Evolutionary conservation across 2,329 filamentous ascomycete genomes (phyloP).

Genomic region (Colletotrichum plurivorum): DNA sequence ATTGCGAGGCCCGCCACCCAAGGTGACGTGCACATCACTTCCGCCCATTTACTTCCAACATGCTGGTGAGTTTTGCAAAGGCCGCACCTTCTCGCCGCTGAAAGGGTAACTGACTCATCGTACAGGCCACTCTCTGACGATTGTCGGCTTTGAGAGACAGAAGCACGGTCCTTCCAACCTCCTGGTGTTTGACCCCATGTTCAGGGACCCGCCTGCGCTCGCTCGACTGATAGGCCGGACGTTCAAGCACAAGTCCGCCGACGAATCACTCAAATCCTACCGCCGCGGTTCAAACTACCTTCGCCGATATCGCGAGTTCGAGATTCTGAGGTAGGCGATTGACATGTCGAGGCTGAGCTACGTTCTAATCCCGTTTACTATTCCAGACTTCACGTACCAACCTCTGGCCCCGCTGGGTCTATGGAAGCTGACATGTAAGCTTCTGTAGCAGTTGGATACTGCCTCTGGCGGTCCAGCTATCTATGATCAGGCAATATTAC

Average conservation of each 20-base stretch:
- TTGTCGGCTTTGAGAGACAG: conserved; percentile 85
- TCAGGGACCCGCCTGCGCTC: conserved; percentile 77
- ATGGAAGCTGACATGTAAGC: too few relatives aligned
- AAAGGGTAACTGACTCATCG: background rate
- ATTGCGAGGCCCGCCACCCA: conserved; percentile 64
- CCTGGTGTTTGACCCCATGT: conserved; percentile 91
- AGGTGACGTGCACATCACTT: conserved; percentile 78
- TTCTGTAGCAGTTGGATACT: too few relatives aligned
- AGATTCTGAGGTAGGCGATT: conserved; percentile 67
- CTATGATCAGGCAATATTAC: background rate
- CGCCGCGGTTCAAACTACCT: conserved; percentile 79
- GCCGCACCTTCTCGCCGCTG: background rate
- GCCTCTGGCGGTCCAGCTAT: background rate
- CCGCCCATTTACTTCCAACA: conserved; percentile 94
- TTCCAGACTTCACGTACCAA: conserved; percentile 17
- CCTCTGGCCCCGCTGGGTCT: too few relatives aligned
- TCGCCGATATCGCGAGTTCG: conserved; percentile 81
- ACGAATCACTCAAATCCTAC: conserved; percentile 77
- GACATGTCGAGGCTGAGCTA: background rate
- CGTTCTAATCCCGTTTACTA: too few relatives aligned
- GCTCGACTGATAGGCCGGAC: conserved; percentile 68
- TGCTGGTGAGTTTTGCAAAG: conserved; percentile 64
- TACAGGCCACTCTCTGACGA: conserved; percentile 87
- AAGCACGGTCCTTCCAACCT: conserved; percentile 76
- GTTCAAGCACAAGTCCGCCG: conserved; percentile 62